A percentile compares a stretch with the other conserved stretches of the same genome.
These are phyloP conservation scores for Kluyveromyces nonfermentans DNA, from an alignment of 805 yeast species.

Conservation along the genomic window DNA sequence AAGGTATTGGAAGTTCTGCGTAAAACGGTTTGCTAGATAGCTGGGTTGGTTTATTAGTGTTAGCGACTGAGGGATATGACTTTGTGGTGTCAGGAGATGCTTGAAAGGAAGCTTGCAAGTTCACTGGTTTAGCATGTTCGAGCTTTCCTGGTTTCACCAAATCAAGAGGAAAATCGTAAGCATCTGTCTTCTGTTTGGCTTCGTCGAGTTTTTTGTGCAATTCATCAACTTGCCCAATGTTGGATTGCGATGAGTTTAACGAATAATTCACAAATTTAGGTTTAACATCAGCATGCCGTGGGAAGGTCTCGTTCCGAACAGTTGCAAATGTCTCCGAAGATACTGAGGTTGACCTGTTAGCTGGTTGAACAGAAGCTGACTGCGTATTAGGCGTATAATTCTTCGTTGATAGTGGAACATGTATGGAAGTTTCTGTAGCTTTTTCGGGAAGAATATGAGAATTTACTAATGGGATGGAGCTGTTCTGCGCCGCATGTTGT, in stretches of 20 bases:
- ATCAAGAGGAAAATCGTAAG: constrained; percentile 63
- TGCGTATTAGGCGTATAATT: background rate
- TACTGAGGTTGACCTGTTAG: background rate
- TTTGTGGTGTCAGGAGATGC: constrained; percentile 7
- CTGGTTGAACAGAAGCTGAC: background rate
- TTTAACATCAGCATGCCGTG: background rate
- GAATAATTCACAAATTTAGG: constrained; percentile 1
- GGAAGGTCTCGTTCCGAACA: background rate
- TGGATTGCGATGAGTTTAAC: background rate
- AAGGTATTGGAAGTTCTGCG: constrained; percentile 2
- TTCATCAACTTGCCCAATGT: background rate
- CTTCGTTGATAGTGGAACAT: background rate
- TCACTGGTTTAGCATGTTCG: constrained; percentile 33
- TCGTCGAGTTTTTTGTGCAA: constrained; percentile 30
- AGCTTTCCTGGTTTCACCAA: constrained; percentile 29
- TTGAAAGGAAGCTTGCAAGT: constrained; percentile 20
- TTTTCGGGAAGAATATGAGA: background rate
- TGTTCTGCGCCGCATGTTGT: background rate
- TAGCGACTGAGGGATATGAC: constrained; percentile 1
- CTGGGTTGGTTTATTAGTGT: background rate
- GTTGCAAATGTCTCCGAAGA: background rate
- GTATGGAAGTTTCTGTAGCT: background rate
- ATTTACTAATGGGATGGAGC: background rate
- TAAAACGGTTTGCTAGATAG: background rate
- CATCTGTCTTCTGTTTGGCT: constrained; percentile 59